phyloP scores from a whole-genome alignment of 2,329 filamentous ascomycete species.

The Aspergillus jensenii region DNA sequence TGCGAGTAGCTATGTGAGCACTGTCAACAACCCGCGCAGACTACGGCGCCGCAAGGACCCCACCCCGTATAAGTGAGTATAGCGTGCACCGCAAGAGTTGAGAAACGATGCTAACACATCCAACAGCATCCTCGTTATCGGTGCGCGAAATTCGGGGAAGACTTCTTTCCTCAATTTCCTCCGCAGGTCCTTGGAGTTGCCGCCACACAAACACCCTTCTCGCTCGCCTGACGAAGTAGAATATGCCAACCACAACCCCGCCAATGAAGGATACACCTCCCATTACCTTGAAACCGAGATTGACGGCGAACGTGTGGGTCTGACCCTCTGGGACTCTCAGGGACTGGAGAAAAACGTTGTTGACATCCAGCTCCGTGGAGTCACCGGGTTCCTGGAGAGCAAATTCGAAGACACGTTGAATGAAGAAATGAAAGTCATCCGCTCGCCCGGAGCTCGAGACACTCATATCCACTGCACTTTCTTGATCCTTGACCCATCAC shows the following conservation, averaged over 20 bases:
- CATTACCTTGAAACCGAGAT: conserved; percentile 94
- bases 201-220: conserved; percentile 70
- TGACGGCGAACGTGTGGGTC: conserved; percentile 82
- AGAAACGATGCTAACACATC: conserved; percentile 5
- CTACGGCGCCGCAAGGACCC: conserved; percentile 95
- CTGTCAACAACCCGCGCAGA: conserved; percentile 87
- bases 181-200: conserved; percentile 77
- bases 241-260: conserved; percentile 55
- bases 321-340: conserved; percentile 96
- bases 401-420: conserved; percentile 98
- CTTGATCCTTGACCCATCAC: conserved; percentile 81
- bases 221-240: conserved; percentile 58
- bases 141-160: conserved; percentile 84
- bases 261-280: conserved; percentile 70
- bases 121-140: conserved; percentile 81
- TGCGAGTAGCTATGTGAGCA: conserved; percentile 85
- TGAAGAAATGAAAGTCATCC: conserved; percentile 96
- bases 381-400: conserved; percentile 89
- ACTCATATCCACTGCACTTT: conserved; percentile 98
- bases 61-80: conserved; percentile 92
- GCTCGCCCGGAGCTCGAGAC: conserved; percentile 88
- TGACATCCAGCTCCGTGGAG: conserved; percentile 88
- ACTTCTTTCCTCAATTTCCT: conserved; percentile 97
- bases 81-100: neutral
- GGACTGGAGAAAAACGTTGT: conserved; percentile 93